Evolutionary conservation across 1,139 yeast genomes (phyloP).

Genomic region (Lodderomyces jiufengensis): DNA sequence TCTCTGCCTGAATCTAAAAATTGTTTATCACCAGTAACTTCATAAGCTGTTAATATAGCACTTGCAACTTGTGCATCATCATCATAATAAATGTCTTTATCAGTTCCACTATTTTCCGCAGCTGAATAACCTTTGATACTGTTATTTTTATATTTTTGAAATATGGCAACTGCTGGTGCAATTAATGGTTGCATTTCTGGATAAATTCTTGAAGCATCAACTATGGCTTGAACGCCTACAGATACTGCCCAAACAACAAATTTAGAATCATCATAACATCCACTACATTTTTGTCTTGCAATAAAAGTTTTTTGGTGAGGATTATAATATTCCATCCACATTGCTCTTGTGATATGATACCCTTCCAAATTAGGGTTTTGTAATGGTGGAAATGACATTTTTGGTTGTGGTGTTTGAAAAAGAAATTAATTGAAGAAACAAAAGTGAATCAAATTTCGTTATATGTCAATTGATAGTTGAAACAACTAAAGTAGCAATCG

Average conservation of each 20-base stretch:
- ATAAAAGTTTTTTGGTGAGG: conserved; percentile 38
- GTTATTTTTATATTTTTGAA: conserved; percentile 52
- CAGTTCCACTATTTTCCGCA: conserved; percentile 53
- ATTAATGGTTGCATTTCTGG: conserved; percentile 57
- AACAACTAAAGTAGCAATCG: no score
- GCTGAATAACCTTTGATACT: conserved; percentile 55
- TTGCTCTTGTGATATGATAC: conserved; percentile 38
- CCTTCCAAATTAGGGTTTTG: conserved; percentile 50
- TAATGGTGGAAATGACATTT: conserved; percentile 8
- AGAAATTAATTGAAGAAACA: background rate
- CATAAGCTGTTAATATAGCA: conserved; percentile 65
- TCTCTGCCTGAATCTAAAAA: conserved; percentile 58
- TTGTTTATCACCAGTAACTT: conserved; percentile 55
- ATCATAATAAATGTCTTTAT: conserved; percentile 66
- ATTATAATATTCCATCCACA: conserved; percentile 50
- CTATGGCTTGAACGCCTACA: conserved; percentile 59
- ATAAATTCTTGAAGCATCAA: conserved; percentile 59
- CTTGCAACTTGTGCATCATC: conserved; percentile 76
- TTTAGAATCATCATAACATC: conserved; percentile 52
- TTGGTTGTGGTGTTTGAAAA: background rate
- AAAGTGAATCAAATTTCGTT: background rate
- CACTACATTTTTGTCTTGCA: conserved; percentile 41
- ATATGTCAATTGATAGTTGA: no score
- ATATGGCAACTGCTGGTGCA: conserved; percentile 49
- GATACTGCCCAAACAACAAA: conserved; percentile 70